A percentile compares a stretch with the other conserved stretches of the same genome.
phyloP scores from a whole-genome alignment of 495 filamentous ascomycete species.

The Cercophora samala region DNA sequence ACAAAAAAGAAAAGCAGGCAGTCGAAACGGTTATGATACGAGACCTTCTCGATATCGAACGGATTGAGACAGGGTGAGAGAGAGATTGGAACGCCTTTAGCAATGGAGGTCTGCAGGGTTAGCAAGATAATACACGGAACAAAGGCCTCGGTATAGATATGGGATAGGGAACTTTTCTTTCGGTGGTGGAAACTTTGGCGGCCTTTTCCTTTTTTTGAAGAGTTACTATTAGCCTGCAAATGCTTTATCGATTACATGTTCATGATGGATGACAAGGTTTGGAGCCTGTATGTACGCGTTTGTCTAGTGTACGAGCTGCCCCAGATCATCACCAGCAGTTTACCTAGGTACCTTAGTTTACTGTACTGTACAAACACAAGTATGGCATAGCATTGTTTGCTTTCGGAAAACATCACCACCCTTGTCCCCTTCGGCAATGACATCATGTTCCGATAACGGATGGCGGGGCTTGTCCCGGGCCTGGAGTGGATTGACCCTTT shows the following conservation, averaged over 20 bases:
- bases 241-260: background rate
- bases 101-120: background rate
- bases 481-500: background rate
- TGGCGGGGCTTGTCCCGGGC: conserved; percentile 4
- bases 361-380: background rate
- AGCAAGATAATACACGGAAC: background rate
- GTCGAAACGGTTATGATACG: background rate
- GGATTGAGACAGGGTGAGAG: background rate
- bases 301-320: background rate
- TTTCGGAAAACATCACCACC: background rate
- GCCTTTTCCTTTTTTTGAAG: background rate
- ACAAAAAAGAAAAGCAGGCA: background rate
- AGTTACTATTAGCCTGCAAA: background rate
- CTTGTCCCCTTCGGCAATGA: conserved; percentile 6
- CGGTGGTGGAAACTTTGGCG: background rate
- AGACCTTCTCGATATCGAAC: background rate
- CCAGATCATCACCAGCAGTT: background rate
- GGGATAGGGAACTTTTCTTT: background rate
- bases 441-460: conserved; percentile 25
- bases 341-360: background rate
- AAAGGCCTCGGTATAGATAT: background rate
- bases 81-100: background rate
- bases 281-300: background rate
- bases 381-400: background rate
- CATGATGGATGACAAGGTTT: background rate